A percentile compares a stretch with the other conserved stretches of the same genome.
These are phyloP conservation scores for Lasiodiplodia sp. DNA, from an alignment of 2,329 filamentous ascomycete genomes.

Conservation along the genomic window DNA sequence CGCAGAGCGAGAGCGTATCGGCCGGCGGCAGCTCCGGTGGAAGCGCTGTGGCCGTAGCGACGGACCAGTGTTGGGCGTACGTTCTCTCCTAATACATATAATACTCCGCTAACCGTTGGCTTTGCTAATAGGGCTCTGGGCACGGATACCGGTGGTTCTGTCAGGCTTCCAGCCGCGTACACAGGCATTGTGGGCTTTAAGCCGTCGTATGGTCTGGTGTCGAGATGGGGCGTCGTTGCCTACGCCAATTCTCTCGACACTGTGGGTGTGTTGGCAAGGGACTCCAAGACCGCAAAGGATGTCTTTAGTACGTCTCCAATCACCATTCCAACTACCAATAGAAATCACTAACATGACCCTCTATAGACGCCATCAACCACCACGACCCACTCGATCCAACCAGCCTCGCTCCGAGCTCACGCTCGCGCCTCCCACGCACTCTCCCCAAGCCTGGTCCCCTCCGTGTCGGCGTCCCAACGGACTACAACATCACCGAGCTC, in stretches of 20 bases:
- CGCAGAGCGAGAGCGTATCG: slow-evolving; percentile 63
- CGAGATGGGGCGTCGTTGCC: slow-evolving; percentile 83
- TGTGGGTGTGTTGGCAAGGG: slow-evolving; percentile 75
- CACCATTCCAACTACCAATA: too few species aligned
- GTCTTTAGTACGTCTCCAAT: slow-evolving; percentile 45
- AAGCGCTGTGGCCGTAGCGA: slow-evolving; percentile 83
- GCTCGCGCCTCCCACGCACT: slow-evolving; percentile 51
- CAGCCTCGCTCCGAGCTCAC: slow-evolving; percentile 65
- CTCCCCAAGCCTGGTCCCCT: slow-evolving; percentile 37
- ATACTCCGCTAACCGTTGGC: slow-evolving; percentile 30
- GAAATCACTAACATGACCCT: neutral
- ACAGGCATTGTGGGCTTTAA: slow-evolving; percentile 86
- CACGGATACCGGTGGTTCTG: slow-evolving; percentile 91
- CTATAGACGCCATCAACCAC: slow-evolving; percentile 59
- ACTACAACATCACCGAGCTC: slow-evolving; percentile 90
- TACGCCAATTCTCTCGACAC: slow-evolving; percentile 95
- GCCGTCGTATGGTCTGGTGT: slow-evolving; percentile 87
- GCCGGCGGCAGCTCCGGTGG: slow-evolving; percentile 88
- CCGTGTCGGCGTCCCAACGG: slow-evolving; percentile 67
- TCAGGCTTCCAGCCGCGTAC: slow-evolving; percentile 87
- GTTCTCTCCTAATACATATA: slow-evolving; percentile 36
- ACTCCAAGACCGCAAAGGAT: slow-evolving; percentile 55
- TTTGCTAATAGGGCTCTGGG: slow-evolving; percentile 69
- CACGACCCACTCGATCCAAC: slow-evolving; percentile 79
- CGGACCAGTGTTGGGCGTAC: slow-evolving; percentile 66